Percentiles rank a stretch among this genome's conserved stretches.
Conservation (phyloP, 108 stramenopile genomes). For the Ochromonas danica region DNA sequence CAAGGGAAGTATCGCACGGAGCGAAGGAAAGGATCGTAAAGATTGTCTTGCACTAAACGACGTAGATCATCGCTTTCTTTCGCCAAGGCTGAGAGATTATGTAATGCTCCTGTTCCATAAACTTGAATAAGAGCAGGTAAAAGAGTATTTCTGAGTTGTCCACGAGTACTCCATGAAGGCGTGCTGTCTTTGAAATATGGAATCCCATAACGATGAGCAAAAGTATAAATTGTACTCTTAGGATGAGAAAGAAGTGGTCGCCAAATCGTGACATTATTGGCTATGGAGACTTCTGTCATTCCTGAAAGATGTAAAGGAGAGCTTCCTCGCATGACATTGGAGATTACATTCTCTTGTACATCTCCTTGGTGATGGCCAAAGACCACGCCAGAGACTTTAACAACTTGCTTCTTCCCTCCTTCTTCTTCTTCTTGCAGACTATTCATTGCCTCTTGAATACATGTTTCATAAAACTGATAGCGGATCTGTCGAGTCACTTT, state of each 20-base stretch:
- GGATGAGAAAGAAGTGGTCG: constrained; percentile 78
- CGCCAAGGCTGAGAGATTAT: constrained; percentile 48
- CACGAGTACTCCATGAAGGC: constrained; percentile 90
- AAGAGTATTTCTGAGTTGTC: constrained; percentile 85
- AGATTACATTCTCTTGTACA: constrained; percentile 90
- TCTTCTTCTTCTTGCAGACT: background rate
- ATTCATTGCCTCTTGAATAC: background rate
- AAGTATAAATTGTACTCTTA: constrained; percentile 74
- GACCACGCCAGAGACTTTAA: constrained; percentile 68
- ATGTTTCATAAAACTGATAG: constrained; percentile 72
- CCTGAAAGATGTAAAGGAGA: constrained; percentile 37
- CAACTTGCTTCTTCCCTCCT: background rate
- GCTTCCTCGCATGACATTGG: constrained; percentile 72
- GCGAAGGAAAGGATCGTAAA: constrained; percentile 47
- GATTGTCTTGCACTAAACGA: constrained; percentile 37
- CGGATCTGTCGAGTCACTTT: constrained; percentile 74
- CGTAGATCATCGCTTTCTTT: constrained; percentile 48
- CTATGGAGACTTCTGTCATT: constrained; percentile 65
- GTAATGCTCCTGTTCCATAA: constrained; percentile 71
- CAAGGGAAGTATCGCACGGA: constrained; percentile 6
- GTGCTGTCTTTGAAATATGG: constrained; percentile 93
- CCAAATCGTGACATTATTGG: constrained; percentile 79
- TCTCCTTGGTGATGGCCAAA: constrained; percentile 96
- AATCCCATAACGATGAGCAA: constrained; percentile 76
- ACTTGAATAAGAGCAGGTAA: constrained; percentile 82